phyloP scores from a whole-genome alignment of 805 yeast species.

The Lipomyces oligophaga region DNA sequence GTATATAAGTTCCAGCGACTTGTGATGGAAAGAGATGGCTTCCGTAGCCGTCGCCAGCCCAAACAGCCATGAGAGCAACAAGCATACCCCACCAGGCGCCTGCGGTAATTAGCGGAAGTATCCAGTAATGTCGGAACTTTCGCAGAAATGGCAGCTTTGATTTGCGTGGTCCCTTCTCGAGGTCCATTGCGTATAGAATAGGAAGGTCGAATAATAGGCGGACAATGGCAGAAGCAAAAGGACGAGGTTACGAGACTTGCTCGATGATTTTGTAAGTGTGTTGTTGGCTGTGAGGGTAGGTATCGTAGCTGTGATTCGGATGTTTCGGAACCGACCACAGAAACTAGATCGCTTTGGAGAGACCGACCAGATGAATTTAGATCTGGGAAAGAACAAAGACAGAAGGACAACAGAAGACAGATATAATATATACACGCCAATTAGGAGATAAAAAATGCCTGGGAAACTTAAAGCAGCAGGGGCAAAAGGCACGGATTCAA shows the following conservation, averaged over 20 bases:
- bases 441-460: too few species aligned
- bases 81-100: slow-evolving; percentile 91
- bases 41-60: slow-evolving; percentile 68
- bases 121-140: slow-evolving; percentile 35
- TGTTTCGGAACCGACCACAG: too few species aligned
- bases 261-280: too few species aligned
- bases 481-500: too few species aligned
- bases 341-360: too few species aligned
- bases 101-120: slow-evolving; percentile 61
- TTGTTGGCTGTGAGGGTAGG: too few species aligned
- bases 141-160: slow-evolving; percentile 2
- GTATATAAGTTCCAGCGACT: slow-evolving; percentile 44
- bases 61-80: slow-evolving; percentile 66
- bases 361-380: too few species aligned
- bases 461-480: too few species aligned
- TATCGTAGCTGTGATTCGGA: too few species aligned
- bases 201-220: background rate
- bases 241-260: background rate
- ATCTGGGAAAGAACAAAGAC: too few species aligned
- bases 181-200: background rate
- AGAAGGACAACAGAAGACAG: too few species aligned
- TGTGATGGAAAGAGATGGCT: slow-evolving; percentile 30
- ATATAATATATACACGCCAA: too few species aligned
- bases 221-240: background rate
- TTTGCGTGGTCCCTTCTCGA: background rate